Percentiles rank a stretch among this genome's conserved stretches.
phyloP scores from a whole-genome alignment of 495 filamentous ascomycete species.

The Clavariopsis aquatica region DNA sequence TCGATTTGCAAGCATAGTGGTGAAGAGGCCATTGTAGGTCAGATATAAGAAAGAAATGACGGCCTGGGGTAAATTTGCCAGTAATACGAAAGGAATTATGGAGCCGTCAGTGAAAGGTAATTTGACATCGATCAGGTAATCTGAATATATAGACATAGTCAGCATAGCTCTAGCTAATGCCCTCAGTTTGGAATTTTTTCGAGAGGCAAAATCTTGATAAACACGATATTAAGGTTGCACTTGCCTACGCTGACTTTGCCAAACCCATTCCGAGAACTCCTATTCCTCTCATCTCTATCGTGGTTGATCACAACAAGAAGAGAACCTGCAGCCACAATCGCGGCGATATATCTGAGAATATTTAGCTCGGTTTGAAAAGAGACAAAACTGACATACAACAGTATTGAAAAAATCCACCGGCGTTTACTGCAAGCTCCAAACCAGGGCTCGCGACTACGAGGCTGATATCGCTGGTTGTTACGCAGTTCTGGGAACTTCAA shows the following conservation, averaged over 20 bases:
- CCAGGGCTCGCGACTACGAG: neutral
- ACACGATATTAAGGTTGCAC: too few species aligned
- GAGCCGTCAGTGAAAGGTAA: neutral
- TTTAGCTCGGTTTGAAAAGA: neutral
- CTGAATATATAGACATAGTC: neutral
- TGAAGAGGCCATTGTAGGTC: slow-evolving; percentile 28
- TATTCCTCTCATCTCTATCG: neutral
- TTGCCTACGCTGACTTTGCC: slow-evolving; percentile 6
- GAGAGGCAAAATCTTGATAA: too few species aligned
- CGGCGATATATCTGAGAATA: neutral
- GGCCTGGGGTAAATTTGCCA: slow-evolving; percentile 29
- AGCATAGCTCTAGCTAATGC: neutral
- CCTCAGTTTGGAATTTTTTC: too few species aligned
- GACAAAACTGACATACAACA: neutral
- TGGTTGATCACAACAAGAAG: neutral
- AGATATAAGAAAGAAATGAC: slow-evolving; percentile 29
- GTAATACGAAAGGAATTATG: slow-evolving; percentile 16
- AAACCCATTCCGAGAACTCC: neutral
- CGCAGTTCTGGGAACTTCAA: slow-evolving; percentile 4
- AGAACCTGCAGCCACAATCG: slow-evolving; percentile 1
- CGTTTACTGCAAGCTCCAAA: slow-evolving; percentile 5
- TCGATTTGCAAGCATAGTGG: slow-evolving; percentile 14
- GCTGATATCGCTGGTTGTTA: neutral
- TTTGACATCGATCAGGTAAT: slow-evolving; percentile 11
- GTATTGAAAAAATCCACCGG: slow-evolving; percentile 7